These are phyloP conservation scores for Geosiphon pyriformis DNA, from an alignment of 192 early-diverging fungal genomes.

Conservation along the genomic window DNA sequence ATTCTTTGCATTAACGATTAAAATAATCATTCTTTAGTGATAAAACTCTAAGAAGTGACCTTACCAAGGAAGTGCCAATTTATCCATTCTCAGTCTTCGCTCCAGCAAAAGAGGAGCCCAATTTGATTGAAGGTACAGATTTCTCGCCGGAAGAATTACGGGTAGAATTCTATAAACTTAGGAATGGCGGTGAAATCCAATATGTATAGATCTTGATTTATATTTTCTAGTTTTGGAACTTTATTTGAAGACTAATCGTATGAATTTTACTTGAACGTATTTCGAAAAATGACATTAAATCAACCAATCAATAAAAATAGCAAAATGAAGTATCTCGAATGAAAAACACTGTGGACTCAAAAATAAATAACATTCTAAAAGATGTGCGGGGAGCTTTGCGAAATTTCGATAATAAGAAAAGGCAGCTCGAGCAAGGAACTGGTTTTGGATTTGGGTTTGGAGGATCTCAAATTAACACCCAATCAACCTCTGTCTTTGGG, in stretches of 20 bases:
- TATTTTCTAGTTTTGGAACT: neutral
- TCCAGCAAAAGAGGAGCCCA: constrained; percentile 49
- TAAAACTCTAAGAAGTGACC: constrained; percentile 30
- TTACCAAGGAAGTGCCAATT: constrained; percentile 38
- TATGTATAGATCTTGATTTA: constrained; percentile 13
- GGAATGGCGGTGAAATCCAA: constrained; percentile 25
- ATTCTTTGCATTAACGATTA: no score
- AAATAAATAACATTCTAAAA: neutral
- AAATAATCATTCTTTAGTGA: constrained; percentile 27
- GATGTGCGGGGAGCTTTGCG: neutral
- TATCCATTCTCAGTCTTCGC: constrained; percentile 51
- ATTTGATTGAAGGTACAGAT: constrained; percentile 52
- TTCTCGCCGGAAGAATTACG: constrained; percentile 54
- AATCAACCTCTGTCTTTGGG: no score
- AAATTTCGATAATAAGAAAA: constrained; percentile 1
- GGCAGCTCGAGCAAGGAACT: neutral
- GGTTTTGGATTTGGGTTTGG: no score
- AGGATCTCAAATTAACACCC: no score
- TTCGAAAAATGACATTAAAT: neutral
- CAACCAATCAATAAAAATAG: neutral
- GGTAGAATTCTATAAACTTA: constrained; percentile 35
- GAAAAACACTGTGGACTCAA: neutral
- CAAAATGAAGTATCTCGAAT: neutral
- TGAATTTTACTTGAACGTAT: neutral
- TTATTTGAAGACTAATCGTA: neutral